Conservation (phyloP, 257 asterid genomes). For the Plantago elongata region DNA sequence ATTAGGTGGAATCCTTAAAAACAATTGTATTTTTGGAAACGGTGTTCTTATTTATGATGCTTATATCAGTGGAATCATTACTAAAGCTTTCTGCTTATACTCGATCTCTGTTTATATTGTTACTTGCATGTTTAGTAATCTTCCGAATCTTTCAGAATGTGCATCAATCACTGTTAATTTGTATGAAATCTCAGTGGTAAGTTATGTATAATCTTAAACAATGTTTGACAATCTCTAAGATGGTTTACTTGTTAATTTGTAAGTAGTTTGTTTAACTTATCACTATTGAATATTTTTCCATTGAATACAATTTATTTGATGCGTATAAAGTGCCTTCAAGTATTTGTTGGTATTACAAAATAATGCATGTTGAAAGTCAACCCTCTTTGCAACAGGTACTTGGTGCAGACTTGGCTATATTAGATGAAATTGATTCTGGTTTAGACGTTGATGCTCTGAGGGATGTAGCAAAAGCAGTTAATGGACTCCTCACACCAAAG, state of each 20-base stretch:
- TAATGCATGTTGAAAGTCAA: conserved; percentile 16
- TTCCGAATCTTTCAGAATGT: not conserved
- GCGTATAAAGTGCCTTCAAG: conserved; percentile 9
- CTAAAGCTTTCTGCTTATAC: not conserved
- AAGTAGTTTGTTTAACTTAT: not conserved
- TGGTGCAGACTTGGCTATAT: conserved; percentile 85
- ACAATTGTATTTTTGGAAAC: no score
- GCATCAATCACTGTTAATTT: not conserved
- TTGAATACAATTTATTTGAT: conserved; percentile 1
- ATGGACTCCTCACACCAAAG: conserved; percentile 54
- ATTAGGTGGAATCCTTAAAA: no score
- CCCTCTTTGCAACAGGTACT: conserved; percentile 62
- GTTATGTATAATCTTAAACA: not conserved
- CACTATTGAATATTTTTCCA: not conserved
- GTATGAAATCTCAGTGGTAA: no score
- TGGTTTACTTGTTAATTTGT: not conserved
- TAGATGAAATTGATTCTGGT: conserved; percentile 98
- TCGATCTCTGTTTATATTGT: not conserved
- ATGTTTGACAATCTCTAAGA: no score
- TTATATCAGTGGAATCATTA: not conserved
- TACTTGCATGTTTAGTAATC: not conserved
- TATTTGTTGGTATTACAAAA: not conserved
- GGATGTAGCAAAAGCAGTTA: conserved; percentile 88
- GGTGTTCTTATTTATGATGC: no score
- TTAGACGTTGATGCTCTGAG: conserved; percentile 95